Percentiles rank a stretch among this genome's conserved stretches.
Evolutionary conservation across 1,139 yeast species (phyloP).

Genomic region (Blastobotrys apis): DNA sequence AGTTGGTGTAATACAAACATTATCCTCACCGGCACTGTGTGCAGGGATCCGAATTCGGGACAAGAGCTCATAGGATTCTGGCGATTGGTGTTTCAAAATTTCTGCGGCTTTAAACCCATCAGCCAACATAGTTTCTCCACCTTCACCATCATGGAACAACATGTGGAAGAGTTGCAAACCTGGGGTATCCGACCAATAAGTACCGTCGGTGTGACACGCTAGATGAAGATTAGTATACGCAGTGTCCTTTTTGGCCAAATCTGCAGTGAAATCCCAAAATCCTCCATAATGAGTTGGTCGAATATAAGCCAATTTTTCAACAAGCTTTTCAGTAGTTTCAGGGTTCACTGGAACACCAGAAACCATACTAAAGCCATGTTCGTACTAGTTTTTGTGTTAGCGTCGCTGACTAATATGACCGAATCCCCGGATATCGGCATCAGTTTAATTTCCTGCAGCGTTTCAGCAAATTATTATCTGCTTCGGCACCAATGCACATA

Average conservation of each 20-base stretch:
- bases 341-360: constrained; percentile 61
- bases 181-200: constrained; percentile 75
- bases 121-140: constrained; percentile 70
- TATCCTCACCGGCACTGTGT: constrained; percentile 72
- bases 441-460: not conserved
- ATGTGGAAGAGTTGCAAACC: constrained; percentile 71
- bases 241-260: constrained; percentile 65
- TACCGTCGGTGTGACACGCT: constrained; percentile 70
- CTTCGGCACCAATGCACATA: not conserved
- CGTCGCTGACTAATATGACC: no score
- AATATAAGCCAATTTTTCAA: constrained; percentile 58
- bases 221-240: constrained; percentile 71
- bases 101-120: constrained; percentile 67
- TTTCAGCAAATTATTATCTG: not conserved
- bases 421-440: no score
- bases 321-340: constrained; percentile 56
- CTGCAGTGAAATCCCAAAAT: constrained; percentile 78
- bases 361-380: constrained; percentile 61
- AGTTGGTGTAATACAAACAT: constrained; percentile 62
- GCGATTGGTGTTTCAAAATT: constrained; percentile 45
- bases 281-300: constrained; percentile 78
- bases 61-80: constrained; percentile 53
- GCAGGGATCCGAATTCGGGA: constrained; percentile 59
- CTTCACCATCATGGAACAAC: constrained; percentile 60
- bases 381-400: constrained; percentile 39